Evolutionary conservation across 2,329 filamentous ascomycete species (phyloP).

Genomic region (Microsporum canis): DNA sequence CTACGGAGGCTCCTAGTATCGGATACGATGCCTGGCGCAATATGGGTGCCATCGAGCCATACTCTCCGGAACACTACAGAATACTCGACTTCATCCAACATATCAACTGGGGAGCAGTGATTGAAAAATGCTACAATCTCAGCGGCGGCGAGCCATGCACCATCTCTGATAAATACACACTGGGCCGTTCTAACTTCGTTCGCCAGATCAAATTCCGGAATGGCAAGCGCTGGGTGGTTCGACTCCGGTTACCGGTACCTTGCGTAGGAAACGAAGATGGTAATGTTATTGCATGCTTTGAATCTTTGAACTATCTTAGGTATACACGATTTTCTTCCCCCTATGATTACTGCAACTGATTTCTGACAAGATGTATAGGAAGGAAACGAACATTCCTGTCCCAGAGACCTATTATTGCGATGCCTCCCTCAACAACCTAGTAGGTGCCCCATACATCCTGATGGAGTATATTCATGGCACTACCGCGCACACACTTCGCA

Average conservation of each 20-base stretch:
- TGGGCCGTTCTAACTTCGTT: constrained; percentile 4
- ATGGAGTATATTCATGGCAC: constrained; percentile 10
- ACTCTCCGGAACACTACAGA: background rate
- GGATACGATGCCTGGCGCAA: background rate
- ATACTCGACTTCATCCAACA: background rate
- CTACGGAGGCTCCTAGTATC: background rate
- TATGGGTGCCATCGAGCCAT: background rate
- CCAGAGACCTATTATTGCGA: constrained; percentile 6
- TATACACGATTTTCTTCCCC: background rate
- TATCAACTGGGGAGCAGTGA: background rate
- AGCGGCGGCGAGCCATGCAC: background rate
- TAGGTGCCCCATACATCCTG: constrained; percentile 6
- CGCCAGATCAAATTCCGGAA: constrained; percentile 4
- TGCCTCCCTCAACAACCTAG: background rate
- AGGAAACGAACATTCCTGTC: constrained; percentile 5
- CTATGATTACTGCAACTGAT: background rate
- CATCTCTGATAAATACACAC: background rate
- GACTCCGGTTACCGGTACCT: background rate
- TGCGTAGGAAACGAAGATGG: background rate
- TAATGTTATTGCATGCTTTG: background rate
- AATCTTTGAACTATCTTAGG: background rate
- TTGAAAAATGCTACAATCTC: background rate
- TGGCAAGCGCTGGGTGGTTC: constrained; percentile 5
- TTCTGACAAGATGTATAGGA: background rate
- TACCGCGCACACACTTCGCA: background rate